Percentiles rank a stretch among this genome's conserved stretches.
Evolutionary conservation across 1,139 yeast species (phyloP).

Genomic region (Debaryomyces sp.): DNA sequence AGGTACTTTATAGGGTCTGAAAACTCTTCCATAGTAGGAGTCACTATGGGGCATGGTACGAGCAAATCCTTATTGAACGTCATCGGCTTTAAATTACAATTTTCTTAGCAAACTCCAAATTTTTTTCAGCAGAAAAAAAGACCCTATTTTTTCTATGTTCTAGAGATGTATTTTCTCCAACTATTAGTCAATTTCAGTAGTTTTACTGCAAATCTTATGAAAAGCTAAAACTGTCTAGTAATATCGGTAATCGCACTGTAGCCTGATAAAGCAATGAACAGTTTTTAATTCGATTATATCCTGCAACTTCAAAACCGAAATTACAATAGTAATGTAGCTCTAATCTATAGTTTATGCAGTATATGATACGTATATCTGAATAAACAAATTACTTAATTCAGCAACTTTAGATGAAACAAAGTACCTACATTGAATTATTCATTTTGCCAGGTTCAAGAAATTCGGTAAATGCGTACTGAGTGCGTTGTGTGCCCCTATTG

Average conservation of each 20-base stretch:
- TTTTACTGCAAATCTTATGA: background rate
- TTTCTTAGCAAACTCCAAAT: background rate
- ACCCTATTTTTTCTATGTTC: background rate
- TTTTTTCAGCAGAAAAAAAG: background rate
- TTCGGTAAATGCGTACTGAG: conserved; percentile 3
- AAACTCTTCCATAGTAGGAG: conserved; percentile 59
- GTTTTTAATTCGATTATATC: background rate
- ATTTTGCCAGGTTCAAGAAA: background rate
- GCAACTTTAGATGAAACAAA: background rate
- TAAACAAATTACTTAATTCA: background rate
- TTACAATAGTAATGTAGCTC: background rate
- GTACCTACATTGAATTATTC: background rate
- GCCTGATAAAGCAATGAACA: conserved; percentile 3
- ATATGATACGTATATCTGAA: background rate
- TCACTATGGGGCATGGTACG: conserved; percentile 56
- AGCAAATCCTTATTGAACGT: conserved; percentile 30
- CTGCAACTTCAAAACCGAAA: background rate
- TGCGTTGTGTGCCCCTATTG: conserved; percentile 6
- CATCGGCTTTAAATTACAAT: conserved; percentile 4
- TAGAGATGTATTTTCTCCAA: background rate
- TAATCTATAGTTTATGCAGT: background rate
- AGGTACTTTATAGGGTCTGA: conserved; percentile 62
- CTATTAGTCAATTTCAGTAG: background rate
- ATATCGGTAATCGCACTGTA: conserved; percentile 6
- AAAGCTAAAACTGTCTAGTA: background rate